These are phyloP conservation scores for Blastobotrys robertii DNA, from an alignment of 805 yeast species.

Conservation along the genomic window DNA sequence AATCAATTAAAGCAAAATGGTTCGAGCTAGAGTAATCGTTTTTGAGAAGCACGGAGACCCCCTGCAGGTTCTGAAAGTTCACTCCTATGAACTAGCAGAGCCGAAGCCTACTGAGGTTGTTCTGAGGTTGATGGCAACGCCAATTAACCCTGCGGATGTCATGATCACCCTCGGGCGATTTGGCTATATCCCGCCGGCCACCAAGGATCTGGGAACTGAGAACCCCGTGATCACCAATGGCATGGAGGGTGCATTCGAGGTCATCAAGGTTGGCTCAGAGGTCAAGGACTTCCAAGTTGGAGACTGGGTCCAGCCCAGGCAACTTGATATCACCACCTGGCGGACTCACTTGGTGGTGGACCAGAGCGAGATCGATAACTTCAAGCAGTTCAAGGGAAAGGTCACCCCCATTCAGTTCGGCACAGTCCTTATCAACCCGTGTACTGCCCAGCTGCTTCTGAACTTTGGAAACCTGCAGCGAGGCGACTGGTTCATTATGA, in stretches of 20 bases:
- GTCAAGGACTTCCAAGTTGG: slow-evolving; percentile 36
- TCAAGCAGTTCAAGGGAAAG: slow-evolving; percentile 37
- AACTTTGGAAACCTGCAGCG: slow-evolving; percentile 50
- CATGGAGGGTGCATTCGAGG: slow-evolving; percentile 85
- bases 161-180: slow-evolving; percentile 45
- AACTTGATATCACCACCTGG: slow-evolving; percentile 89
- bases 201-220: slow-evolving; percentile 38
- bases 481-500: slow-evolving; percentile 88
- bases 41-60: no score
- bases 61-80: no score
- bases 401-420: slow-evolving; percentile 47
- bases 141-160: slow-evolving; percentile 83
- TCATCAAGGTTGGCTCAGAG: slow-evolving; percentile 60
- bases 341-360: slow-evolving; percentile 58
- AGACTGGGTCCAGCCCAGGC: slow-evolving; percentile 79
- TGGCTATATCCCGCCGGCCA: slow-evolving; percentile 61
- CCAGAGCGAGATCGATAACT: slow-evolving; percentile 43
- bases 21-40: no score
- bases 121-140: slow-evolving; percentile 63
- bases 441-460: slow-evolving; percentile 85
- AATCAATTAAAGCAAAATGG: no score
- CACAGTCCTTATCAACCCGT: slow-evolving; percentile 83
- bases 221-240: slow-evolving; percentile 79
- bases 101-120: slow-evolving; percentile 36
- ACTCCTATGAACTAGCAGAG: slow-evolving; percentile 17